Evolutionary conservation across 2,329 filamentous ascomycete genomes (phyloP).

Genomic region (Botrytis fragariae): DNA sequence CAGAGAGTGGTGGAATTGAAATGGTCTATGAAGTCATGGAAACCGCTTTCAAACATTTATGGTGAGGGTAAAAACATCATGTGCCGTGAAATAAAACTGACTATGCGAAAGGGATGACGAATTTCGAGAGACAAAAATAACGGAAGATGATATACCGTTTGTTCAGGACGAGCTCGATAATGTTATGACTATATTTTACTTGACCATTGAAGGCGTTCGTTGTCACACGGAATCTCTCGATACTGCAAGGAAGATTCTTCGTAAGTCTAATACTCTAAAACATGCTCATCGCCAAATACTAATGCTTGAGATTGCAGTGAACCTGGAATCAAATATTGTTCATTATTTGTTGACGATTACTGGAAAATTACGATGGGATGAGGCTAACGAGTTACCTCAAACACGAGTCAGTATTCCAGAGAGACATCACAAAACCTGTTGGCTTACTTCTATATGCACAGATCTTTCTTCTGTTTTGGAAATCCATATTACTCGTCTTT

Average conservation of each 20-base stretch:
- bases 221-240: slow-evolving; percentile 51
- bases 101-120: slow-evolving; percentile 35
- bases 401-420: slow-evolving; percentile 53
- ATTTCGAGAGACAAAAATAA: slow-evolving; percentile 38
- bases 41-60: slow-evolving; percentile 34
- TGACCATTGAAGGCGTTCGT: slow-evolving; percentile 56
- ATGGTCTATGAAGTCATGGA: slow-evolving; percentile 36
- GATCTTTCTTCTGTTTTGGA: slow-evolving; percentile 86
- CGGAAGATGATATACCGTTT: slow-evolving; percentile 38
- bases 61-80: slow-evolving; percentile 35
- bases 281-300: slow-evolving; percentile 27
- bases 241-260: slow-evolving; percentile 43
- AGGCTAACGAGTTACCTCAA: slow-evolving; percentile 59
- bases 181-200: slow-evolving; percentile 62
- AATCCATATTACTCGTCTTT: slow-evolving; percentile 81
- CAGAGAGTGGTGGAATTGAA: slow-evolving; percentile 44
- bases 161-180: slow-evolving; percentile 59
- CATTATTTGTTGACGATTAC: slow-evolving; percentile 69
- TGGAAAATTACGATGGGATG: slow-evolving; percentile 71
- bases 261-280: slow-evolving; percentile 42
- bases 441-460: slow-evolving; percentile 39
- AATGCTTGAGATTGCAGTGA: slow-evolving; percentile 40
- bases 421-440: neutral
- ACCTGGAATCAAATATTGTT: slow-evolving; percentile 65
- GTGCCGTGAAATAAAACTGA: slow-evolving; percentile 8